Evolutionary conservation across 441 rosid genomes (phyloP).

Genomic region (Bruguiera hainesii): DNA sequence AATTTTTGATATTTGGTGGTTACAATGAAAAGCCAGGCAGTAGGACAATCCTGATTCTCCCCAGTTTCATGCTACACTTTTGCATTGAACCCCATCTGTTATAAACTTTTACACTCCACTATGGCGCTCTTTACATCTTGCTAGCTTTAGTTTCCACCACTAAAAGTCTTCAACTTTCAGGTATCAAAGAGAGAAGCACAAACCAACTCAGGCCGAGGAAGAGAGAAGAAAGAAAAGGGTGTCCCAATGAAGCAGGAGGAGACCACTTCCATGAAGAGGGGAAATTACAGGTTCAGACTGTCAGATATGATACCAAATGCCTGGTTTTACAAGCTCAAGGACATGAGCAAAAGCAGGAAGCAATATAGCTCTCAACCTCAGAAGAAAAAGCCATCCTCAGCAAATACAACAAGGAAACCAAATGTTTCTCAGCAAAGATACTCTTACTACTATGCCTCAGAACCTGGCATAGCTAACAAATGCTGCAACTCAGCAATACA

Average conservation of each 20-base stretch:
- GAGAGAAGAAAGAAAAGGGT: conserved; percentile 13
- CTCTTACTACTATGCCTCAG: conserved; percentile 38
- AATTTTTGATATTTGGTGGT: conserved; percentile 2
- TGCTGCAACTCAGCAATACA: conserved; percentile 17
- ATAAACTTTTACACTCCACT: neutral
- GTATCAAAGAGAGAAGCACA: conserved; percentile 9
- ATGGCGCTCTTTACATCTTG: neutral
- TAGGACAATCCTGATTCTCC: too few relatives aligned
- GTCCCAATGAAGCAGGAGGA: neutral
- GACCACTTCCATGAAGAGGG: conserved; percentile 22
- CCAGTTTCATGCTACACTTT: conserved; percentile 19
- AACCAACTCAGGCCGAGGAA: neutral
- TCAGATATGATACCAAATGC: conserved; percentile 88
- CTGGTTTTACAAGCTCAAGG: conserved; percentile 82
- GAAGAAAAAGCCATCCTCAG: conserved; percentile 20
- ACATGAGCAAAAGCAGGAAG: conserved; percentile 27
- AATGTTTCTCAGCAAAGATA: conserved; percentile 32
- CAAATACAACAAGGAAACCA: conserved; percentile 11
- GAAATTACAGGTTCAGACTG: conserved; percentile 67
- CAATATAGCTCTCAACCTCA: conserved; percentile 21
- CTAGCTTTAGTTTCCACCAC: neutral
- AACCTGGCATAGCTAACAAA: conserved; percentile 23
- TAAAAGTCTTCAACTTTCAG: conserved; percentile 4
- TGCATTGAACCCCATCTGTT: conserved; percentile 5
- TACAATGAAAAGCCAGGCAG: neutral